Base-by-base conservation (phyloP, 306 rosid species). In the Cucurbita argyrosperma region DNA sequence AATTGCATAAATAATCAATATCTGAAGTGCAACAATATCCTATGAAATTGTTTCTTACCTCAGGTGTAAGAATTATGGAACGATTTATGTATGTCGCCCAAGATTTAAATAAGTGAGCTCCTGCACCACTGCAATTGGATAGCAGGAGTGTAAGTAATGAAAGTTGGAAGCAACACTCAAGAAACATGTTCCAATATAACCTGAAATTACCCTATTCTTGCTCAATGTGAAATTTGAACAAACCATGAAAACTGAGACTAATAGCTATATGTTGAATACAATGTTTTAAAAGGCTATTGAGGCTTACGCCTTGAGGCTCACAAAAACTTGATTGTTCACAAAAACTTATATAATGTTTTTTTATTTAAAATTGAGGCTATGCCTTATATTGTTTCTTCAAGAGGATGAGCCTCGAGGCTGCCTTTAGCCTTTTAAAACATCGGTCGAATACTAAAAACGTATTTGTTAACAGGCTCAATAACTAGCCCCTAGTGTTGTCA, bases 41-140 rank as follows among this genome's bases (percentile, higher is more conserved):
- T 35, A 23, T 73, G 51, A 85, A 76, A 45, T 54, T 40, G 71
- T 10, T 64, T 18, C 62, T 73, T 75, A 94, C 96, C 99, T 94
- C 99, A 0, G 99, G 97, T 10, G 96, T 94, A 74, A 94, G 91
- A 83, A 94, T 84, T 60, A 94, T 89, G 43, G 99, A 91, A 45
- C 92, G 96, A 73, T 94, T 94, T 71, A 94, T 88, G 81, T 82
- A 88, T 1, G 86, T 88, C 46, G 87, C 89, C 99, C 96, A 94
- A 38, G 96, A 94, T 82, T 82, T 94, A 83, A 94, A 94, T 76
- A 94, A 82, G 83, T 91, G 96, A 84, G 99, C 97, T 79, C 99
- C 99, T 72, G 90, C 92, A 46, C 99, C 97, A 79, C 97, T 94
- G 88, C 77, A 81, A 80, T 82, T 55, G 50, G 68, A 49, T 35